Percentiles rank a stretch among this genome's conserved stretches.
These are phyloP conservation scores for Afroboletus lepidellus DNA, from an alignment of 1,284 basidiomycete species.

Conservation along the genomic window DNA sequence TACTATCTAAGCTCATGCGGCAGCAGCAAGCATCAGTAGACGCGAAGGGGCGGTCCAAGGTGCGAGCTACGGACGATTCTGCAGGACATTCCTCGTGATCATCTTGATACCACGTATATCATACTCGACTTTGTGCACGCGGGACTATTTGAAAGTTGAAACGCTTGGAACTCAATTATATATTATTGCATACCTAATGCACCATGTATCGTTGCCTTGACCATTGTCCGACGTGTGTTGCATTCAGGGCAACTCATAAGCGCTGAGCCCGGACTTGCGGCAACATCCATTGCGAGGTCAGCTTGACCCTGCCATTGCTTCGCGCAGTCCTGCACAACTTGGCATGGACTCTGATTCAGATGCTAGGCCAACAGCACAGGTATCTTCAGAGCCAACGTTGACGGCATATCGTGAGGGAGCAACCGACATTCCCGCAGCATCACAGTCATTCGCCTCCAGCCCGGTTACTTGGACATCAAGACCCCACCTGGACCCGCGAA, in stretches of 20 bases:
- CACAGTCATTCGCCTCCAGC: constrained; percentile 9
- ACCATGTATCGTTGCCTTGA: constrained; percentile 7
- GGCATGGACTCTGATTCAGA: constrained; percentile 24
- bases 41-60: constrained; percentile 11
- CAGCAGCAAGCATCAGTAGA: constrained; percentile 12
- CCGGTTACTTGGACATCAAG: constrained; percentile 14
- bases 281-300: constrained; percentile 2
- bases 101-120: background rate
- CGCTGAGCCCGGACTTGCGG: background rate
- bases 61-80: background rate
- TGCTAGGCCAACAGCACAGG: constrained; percentile 8
- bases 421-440: constrained; percentile 1
- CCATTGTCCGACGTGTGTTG: background rate
- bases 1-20: constrained; percentile 33
- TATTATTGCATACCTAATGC: constrained; percentile 8
- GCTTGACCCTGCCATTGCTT: constrained; percentile 1
- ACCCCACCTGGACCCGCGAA: constrained; percentile 22
- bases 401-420: constrained; percentile 14
- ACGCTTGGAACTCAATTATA: constrained; percentile 7
- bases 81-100: constrained; percentile 5
- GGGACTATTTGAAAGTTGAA: constrained; percentile 10
- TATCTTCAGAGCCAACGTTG: constrained; percentile 13
- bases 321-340: constrained; percentile 3
- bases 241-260: too few relatives aligned
- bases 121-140: background rate